phyloP scores from a whole-genome alignment of 2,329 filamentous ascomycete species.

The Pyrenophora graminea region DNA sequence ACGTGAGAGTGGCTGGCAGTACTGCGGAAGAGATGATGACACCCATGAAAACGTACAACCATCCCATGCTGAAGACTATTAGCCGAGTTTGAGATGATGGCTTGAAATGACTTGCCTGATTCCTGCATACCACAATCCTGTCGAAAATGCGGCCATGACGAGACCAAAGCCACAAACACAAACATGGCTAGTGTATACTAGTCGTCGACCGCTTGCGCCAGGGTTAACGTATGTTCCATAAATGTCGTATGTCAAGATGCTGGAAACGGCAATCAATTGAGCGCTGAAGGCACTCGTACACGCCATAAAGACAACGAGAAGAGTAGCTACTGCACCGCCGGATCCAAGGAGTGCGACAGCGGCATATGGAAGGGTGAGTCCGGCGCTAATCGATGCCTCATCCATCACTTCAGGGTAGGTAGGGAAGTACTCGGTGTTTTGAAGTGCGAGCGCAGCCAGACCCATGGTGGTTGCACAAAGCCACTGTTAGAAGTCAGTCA shows the following conservation, averaged over 20 bases:
- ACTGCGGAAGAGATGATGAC: constrained; percentile 86
- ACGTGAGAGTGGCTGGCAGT: constrained; percentile 76
- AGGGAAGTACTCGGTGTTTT: constrained; percentile 48
- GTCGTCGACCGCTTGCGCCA: constrained; percentile 69
- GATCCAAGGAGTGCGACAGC: constrained; percentile 39
- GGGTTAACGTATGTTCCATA: constrained; percentile 85
- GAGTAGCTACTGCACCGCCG: constrained; percentile 36
- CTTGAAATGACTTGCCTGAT: constrained; percentile 21
- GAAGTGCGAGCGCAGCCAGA: constrained; percentile 51
- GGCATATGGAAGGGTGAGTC: constrained; percentile 40
- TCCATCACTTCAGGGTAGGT: constrained; percentile 46
- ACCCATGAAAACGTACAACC: constrained; percentile 87
- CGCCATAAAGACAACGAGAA: constrained; percentile 55
- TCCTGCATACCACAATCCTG: constrained; percentile 61
- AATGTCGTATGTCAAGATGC: constrained; percentile 85
- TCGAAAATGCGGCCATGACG: constrained; percentile 78
- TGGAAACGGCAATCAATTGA: constrained; percentile 69
- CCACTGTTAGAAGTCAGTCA: constrained; percentile 28
- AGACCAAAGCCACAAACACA: constrained; percentile 75
- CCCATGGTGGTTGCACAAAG: constrained; percentile 54
- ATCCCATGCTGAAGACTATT: constrained; percentile 66
- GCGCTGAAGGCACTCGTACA: constrained; percentile 51
- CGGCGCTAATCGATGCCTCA: constrained; percentile 30
- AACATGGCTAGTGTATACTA: constrained; percentile 79
- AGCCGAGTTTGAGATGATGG: neutral